Evolutionary conservation across 2,329 filamentous ascomycete genomes (phyloP).

Genomic region (Penicillium sp.): DNA sequence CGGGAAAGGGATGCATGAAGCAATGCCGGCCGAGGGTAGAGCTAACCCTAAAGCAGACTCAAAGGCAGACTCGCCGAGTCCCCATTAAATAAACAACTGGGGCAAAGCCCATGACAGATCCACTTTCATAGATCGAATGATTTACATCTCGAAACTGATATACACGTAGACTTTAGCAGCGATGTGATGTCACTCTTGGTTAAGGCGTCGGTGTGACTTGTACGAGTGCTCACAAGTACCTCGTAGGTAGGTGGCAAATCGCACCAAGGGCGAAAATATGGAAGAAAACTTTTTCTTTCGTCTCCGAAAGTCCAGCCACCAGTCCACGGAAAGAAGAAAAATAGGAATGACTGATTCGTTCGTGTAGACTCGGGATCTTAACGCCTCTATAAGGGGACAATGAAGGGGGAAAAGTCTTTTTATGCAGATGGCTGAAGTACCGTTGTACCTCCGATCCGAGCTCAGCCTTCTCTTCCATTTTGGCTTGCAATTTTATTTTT

Average conservation of each 20-base stretch:
- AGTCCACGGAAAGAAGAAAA: not conserved
- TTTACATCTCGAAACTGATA: not conserved
- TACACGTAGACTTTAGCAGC: not conserved
- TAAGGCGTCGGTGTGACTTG: not conserved
- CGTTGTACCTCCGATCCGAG: not conserved
- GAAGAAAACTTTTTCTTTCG: not conserved
- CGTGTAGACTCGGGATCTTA: not conserved
- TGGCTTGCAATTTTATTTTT: not conserved
- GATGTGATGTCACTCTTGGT: not conserved
- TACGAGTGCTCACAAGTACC: not conserved
- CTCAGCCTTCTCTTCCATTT: not conserved
- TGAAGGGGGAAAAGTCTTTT: no score
- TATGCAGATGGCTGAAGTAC: no score
- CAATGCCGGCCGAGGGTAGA: not conserved
- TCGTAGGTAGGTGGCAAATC: not conserved
- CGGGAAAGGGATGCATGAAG: not conserved
- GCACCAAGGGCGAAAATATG: not conserved
- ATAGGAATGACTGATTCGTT: not conserved
- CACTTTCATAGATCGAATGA: not conserved
- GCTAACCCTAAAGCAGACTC: slow-evolving; percentile 1
- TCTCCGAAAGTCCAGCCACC: no score
- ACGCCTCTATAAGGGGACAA: not conserved
- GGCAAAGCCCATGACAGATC: slow-evolving; percentile 4
- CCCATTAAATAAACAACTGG: slow-evolving; percentile 15
- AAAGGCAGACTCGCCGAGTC: slow-evolving; percentile 7